Percentiles rank a stretch among this genome's conserved stretches.
phyloP scores from a whole-genome alignment of 2,329 filamentous ascomycete genomes.

The Cladobotryum protrusum region DNA sequence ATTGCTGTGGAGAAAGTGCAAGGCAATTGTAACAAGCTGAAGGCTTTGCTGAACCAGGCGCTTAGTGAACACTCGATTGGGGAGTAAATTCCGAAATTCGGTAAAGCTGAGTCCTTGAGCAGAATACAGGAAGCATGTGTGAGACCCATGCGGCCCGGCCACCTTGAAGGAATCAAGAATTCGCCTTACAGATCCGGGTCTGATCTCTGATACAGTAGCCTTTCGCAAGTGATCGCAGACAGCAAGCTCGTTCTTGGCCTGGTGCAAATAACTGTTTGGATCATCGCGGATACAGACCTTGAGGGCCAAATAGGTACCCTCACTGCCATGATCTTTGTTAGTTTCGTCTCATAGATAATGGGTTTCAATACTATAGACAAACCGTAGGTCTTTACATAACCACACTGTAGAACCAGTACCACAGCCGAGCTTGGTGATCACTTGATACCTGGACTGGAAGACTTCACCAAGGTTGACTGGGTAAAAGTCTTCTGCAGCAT shows the following conservation, averaged over 20 bases:
- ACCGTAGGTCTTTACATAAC: not conserved
- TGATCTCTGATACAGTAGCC: not conserved
- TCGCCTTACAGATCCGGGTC: not conserved
- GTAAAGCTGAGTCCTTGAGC: constrained; percentile 16
- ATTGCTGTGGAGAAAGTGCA: constrained; percentile 17
- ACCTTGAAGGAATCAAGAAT: not conserved
- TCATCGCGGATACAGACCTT: not conserved
- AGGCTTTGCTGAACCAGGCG: constrained; percentile 19
- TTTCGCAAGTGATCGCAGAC: not conserved
- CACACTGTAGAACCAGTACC: constrained; percentile 2
- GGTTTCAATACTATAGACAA: not conserved
- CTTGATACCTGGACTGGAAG: not conserved
- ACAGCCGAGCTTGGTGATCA: constrained; percentile 1
- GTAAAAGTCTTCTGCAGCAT: constrained; percentile 1
- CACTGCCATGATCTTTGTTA: not conserved
- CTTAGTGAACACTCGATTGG: constrained; percentile 18
- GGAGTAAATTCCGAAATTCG: constrained; percentile 18
- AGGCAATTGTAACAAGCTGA: constrained; percentile 13
- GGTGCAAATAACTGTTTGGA: not conserved
- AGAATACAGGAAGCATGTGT: constrained; percentile 18
- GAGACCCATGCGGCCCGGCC: constrained; percentile 14
- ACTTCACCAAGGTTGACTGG: not conserved
- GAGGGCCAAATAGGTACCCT: not conserved
- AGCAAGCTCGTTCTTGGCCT: not conserved
- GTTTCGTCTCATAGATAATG: not conserved